These are phyloP conservation scores for Thalia dealbata DNA, from an alignment of 176 grass and related monocot species.

Conservation along the genomic window DNA sequence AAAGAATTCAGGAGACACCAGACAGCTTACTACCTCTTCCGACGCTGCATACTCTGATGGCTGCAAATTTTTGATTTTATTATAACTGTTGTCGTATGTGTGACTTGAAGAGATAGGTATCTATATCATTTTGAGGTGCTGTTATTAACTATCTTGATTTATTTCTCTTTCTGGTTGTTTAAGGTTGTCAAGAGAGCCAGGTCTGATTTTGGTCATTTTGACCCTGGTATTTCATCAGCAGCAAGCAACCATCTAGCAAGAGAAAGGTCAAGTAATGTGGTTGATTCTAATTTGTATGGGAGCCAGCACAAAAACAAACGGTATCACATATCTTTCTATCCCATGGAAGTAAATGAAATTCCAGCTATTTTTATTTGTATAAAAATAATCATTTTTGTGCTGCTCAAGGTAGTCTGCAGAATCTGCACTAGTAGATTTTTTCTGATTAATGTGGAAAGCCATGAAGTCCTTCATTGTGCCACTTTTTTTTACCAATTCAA, in stretches of 20 bases:
- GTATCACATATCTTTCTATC: slow-evolving; percentile 19
- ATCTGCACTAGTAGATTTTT: too few relatives aligned
- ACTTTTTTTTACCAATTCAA: too few relatives aligned
- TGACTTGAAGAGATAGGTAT: background rate
- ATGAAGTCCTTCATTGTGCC: too few relatives aligned
- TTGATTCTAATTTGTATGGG: slow-evolving; percentile 31
- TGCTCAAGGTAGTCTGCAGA: too few relatives aligned
- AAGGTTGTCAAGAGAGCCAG: slow-evolving; percentile 55
- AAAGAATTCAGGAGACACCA: background rate
- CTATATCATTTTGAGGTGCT: background rate
- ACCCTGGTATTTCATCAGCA: slow-evolving; percentile 17
- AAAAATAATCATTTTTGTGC: too few relatives aligned
- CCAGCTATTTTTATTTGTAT: too few relatives aligned
- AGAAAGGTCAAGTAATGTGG: slow-evolving; percentile 38
- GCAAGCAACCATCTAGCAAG: slow-evolving; percentile 33
- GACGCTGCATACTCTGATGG: background rate
- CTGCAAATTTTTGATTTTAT: background rate
- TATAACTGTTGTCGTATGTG: background rate
- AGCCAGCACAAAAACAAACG: slow-evolving; percentile 41
- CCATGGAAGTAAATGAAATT: too few relatives aligned
- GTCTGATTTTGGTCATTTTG: slow-evolving; percentile 24
- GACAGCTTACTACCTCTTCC: background rate
- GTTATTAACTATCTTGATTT: slow-evolving; percentile 7
- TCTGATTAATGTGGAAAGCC: too few relatives aligned
- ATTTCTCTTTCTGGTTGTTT: slow-evolving; percentile 10